Evolutionary conservation across 495 filamentous ascomycete species (phyloP).

Genomic region (Bryoglossum gracile): DNA sequence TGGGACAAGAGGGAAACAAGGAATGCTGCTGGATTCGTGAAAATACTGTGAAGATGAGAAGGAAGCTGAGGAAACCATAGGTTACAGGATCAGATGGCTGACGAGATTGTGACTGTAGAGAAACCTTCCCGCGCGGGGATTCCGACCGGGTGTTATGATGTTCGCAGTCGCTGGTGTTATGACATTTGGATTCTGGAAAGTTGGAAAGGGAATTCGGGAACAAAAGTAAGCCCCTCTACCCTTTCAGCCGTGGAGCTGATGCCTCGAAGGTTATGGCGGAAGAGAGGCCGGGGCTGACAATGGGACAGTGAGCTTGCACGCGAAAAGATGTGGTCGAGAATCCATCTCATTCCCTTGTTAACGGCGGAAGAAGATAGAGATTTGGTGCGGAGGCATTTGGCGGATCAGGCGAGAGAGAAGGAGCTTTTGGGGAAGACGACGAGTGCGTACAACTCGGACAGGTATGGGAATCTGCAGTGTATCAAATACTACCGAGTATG

Average conservation of each 20-base stretch:
- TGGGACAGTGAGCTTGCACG: constrained; percentile 75
- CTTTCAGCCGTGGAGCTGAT: neutral
- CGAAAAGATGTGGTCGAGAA: constrained; percentile 96
- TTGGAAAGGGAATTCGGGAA: constrained; percentile 72
- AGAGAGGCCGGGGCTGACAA: constrained; percentile 2
- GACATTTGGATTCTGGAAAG: constrained; percentile 82
- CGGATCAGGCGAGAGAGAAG: constrained; percentile 84
- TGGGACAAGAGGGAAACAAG: too few species aligned
- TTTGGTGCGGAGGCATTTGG: constrained; percentile 74
- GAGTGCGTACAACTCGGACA: constrained; percentile 77
- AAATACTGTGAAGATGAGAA: too few species aligned
- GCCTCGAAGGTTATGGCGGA: too few species aligned
- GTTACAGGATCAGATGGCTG: neutral
- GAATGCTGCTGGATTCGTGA: too few species aligned
- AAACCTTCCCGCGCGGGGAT: constrained; percentile 87
- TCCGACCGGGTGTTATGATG: constrained; percentile 74
- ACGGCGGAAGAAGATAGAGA: constrained; percentile 96
- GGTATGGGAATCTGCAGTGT: constrained; percentile 46
- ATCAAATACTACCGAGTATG: too few species aligned
- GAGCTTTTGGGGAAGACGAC: constrained; percentile 74
- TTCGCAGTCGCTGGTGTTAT: constrained; percentile 65
- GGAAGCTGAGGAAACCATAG: too few species aligned
- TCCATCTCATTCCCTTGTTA: constrained; percentile 84
- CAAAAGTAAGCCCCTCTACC: constrained; percentile 58
- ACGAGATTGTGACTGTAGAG: constrained; percentile 44